Evolutionary conservation across 163 green algal species (phyloP).

Genomic region (Volvox carteri): DNA sequence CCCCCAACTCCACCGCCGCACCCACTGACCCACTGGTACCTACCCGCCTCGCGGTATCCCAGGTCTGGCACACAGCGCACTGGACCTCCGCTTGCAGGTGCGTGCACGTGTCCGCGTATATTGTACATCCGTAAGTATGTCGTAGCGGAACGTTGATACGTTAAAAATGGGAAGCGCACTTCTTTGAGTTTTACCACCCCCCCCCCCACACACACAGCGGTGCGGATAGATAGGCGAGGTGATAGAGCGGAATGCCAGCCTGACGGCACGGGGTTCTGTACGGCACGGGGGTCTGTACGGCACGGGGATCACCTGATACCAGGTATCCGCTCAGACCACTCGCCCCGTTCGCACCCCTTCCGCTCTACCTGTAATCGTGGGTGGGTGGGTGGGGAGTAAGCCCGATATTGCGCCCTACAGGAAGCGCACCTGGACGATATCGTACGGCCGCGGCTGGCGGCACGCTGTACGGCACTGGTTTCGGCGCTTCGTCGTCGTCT

Average conservation of each 20-base stretch:
- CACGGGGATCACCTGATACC: background rate
- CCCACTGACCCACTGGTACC: no score
- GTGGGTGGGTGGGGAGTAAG: background rate
- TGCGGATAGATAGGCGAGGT: background rate
- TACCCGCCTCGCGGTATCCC: no score
- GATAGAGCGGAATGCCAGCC: no score
- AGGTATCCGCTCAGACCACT: no score
- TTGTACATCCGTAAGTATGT: background rate
- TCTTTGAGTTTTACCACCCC: no score
- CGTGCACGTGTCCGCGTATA: background rate
- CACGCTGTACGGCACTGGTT: slow-evolving; percentile 41
- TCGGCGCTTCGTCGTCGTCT: slow-evolving; percentile 48
- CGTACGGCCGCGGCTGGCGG: slow-evolving; percentile 1
- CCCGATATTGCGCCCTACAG: no score
- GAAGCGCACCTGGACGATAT: background rate
- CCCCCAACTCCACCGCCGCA: no score
- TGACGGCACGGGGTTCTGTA: background rate
- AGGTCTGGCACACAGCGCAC: slow-evolving; percentile 65
- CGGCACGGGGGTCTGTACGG: background rate
- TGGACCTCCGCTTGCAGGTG: slow-evolving; percentile 68
- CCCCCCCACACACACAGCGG: no score
- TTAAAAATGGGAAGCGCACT: background rate
- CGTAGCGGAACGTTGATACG: background rate
- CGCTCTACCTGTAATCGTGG: no score
- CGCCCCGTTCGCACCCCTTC: no score